Conservation (phyloP, 2,329 filamentous ascomycete genomes). For the Mollisiaceae sp. region DNA sequence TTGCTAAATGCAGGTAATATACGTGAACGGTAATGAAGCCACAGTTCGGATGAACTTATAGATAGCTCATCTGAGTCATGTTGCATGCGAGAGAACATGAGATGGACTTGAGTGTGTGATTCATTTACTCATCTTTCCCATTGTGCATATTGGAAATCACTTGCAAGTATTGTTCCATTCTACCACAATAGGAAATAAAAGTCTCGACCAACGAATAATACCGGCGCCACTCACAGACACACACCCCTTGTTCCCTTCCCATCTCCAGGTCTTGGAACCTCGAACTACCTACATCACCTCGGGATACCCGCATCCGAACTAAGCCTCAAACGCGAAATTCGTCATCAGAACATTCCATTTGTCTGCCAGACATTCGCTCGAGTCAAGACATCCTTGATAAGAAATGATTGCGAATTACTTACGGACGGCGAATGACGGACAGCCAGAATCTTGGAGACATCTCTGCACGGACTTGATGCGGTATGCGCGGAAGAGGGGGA, state of each 20-base stretch:
- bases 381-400: not conserved
- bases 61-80: not conserved
- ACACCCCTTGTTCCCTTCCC: not conserved
- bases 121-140: too few species aligned
- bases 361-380: conserved; percentile 1
- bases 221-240: not conserved
- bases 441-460: not conserved
- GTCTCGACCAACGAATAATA: not conserved
- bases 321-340: conserved; percentile 1
- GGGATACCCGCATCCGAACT: not conserved
- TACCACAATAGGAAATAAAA: not conserved
- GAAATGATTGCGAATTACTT: conserved; percentile 17
- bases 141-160: not conserved
- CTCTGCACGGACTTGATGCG: conserved; percentile 1
- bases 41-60: not conserved
- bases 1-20: not conserved
- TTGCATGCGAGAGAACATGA: not conserved
- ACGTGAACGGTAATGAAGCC: too few species aligned
- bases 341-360: not conserved
- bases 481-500: not conserved
- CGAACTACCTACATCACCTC: not conserved
- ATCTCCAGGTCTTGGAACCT: not conserved
- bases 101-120: too few species aligned
- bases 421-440: not conserved
- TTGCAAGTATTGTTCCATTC: not conserved